Base-by-base conservation (phyloP, 306 rosid species). In the Vigna unguiculata region DNA sequence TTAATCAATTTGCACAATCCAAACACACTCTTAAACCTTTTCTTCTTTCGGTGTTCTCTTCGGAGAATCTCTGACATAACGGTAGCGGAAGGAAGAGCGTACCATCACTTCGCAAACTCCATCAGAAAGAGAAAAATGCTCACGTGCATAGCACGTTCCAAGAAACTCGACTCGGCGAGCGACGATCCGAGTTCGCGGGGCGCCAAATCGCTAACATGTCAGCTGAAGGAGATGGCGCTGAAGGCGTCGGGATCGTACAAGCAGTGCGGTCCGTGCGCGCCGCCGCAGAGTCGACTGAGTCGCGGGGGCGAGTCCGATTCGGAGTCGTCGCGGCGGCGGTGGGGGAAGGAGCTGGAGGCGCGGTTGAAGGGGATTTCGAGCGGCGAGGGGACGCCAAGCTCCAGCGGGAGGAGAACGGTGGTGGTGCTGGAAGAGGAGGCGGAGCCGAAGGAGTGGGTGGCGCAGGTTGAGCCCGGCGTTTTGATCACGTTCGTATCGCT, bases 291-390 rank as follows among this genome's bases (percentile, higher is more conserved):
- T 61, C 85, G 90, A 21, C 36, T 73, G 17, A 76, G 82, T 7
- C 79, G 43, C 71, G 78, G 30, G 4, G 79, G 54, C 2, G 92
- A 84, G 78, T 82, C 90, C 7, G 98, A 93, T 34, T 86, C 83
- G 13, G 96, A 91, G 91, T 86, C 87, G 59, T 86, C 85, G 84
- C 71, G 85, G 85, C 78, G 97, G 75, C 86, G 87, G 88, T 93
- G 97, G 97, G 98, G 98, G 52, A 93, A 93, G 83, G 97, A 93
- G 80, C 81, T 93, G 97, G 97, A 93, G 71, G 92, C 92, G 67
- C 86, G 98, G 86, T 87, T 93, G 69, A 91, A 90, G 36, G 98
- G 97, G 69, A 93, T 93, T 40, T 93, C 97, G 11, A 92, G 96
- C 70, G 93, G 97, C 9, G 97, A 92, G 43, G 93, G 93, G 3